Base-by-base conservation (phyloP, 2,329 filamentous ascomycete species). In the Knufia petricola region DNA sequence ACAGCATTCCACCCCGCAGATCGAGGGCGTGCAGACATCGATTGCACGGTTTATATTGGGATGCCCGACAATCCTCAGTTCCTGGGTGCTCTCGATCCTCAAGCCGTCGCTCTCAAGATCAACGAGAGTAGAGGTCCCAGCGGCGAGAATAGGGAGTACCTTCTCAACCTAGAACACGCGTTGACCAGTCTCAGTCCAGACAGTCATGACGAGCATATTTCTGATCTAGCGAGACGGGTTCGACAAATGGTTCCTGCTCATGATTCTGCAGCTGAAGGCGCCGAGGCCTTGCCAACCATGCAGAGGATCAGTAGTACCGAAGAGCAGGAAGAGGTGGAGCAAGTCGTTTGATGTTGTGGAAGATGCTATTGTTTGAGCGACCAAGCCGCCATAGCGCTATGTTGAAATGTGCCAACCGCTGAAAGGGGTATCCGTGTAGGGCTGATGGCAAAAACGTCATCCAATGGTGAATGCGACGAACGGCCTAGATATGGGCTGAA, bases 61-160 rank as follows among this genome's bases (percentile, higher is more conserved):
- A 85, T 94, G 1, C 92, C 92, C 0, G 80, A 84, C 39, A 98
- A 98, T 61, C 84, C 87, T 48, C 92, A 96, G 65, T 98, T 98
- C 61, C 74, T 89, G 31, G 87, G 87, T 0, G 81, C 83, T 0
- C 36, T 57, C 9, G 34, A 51, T 23, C 55, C 55, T 20, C 64
- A 66, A 32, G 61, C 68, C 19, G 58, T 64, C 1, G 61, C 64
- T 1, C 60, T 62, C n/a, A 88, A 94, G 63, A 96, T 98, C 59
- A 76, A 81, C 58, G 70, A 70, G 41, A 87, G 86, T 59, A 67
- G 72, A 34, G 92, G 92, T 0, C 86, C 89, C 20, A 95, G 88
- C 66, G 92, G 92, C 1, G 78, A 83, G 62, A 96, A 96, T 65
- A 81, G 76, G 51, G 90, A 96, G 61, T 98, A 98, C 66, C 72